Conservation (phyloP, 768 basidiomycete genomes). For the Cystofilobasidium bisporidii region DNA sequence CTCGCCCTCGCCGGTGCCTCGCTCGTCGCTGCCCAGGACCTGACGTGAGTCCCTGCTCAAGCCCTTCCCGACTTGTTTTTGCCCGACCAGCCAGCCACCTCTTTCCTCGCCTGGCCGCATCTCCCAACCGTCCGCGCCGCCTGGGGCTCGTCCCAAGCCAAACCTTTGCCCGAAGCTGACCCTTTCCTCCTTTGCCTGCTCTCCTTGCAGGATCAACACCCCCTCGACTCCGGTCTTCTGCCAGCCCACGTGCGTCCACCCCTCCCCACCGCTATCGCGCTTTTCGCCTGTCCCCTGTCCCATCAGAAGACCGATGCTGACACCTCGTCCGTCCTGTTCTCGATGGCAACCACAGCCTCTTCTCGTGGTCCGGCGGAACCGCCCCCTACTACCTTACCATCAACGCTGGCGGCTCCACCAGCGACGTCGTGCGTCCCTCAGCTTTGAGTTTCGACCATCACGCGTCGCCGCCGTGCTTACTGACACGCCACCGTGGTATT, state of each 20-base stretch:
- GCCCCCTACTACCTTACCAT: slow-evolving; percentile 29
- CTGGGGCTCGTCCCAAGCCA: too few species aligned
- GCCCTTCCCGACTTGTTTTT: neutral
- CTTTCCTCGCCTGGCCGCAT: neutral
- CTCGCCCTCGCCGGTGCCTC: neutral
- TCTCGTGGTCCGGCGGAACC: slow-evolving; percentile 27
- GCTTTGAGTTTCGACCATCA: too few species aligned
- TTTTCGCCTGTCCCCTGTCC: neutral
- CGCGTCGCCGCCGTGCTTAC: neutral
- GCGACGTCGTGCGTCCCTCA: slow-evolving; percentile 13
- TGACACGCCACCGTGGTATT: neutral
- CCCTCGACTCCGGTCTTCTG: slow-evolving; percentile 19
- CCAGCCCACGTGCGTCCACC: slow-evolving; percentile 24
- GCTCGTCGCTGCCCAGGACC: slow-evolving; percentile 4
- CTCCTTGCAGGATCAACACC: slow-evolving; percentile 20
- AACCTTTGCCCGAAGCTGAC: too few species aligned
- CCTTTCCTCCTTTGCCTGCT: neutral
- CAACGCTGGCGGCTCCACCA: slow-evolving; percentile 23
- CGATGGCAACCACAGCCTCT: neutral
- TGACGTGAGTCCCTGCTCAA: neutral
- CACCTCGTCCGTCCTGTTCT: neutral
- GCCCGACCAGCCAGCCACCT: neutral
- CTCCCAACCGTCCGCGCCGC: too few species aligned
- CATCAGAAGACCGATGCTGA: neutral
- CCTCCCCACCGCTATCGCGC: too few species aligned